A percentile compares a stretch with the other conserved stretches of the same genome.
phyloP scores from a whole-genome alignment of 352 stramenopile genomes.

The Plasmopara viticola region DNA sequence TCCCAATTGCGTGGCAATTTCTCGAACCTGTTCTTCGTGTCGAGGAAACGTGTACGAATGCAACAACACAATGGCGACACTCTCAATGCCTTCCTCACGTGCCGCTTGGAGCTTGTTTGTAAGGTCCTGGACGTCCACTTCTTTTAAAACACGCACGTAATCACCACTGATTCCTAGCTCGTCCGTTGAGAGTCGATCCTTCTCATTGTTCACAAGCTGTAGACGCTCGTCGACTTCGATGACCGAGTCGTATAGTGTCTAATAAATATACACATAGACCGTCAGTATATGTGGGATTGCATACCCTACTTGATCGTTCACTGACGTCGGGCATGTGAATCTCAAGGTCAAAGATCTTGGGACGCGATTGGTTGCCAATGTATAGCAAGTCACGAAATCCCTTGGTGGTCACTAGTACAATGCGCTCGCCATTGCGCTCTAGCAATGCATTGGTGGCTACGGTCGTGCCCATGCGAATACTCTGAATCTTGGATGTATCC shows the following conservation, averaged over 20 bases:
- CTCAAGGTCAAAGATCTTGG: constrained; percentile 96
- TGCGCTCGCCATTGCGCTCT: constrained; percentile 93
- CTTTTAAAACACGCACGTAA: constrained; percentile 78
- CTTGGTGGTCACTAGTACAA: constrained; percentile 92
- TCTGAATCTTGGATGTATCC: constrained; percentile 89
- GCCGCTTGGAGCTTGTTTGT: constrained; percentile 78
- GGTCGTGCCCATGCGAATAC: constrained; percentile 98
- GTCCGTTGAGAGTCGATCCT: constrained; percentile 44
- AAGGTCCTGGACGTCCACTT: constrained; percentile 76
- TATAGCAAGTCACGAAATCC: constrained; percentile 95
- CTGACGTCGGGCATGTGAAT: constrained; percentile 86
- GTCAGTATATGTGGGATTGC: neutral
- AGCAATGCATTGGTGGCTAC: constrained; percentile 99
- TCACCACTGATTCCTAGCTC: constrained; percentile 85
- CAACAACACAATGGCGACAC: constrained; percentile 93
- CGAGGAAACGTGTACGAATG: constrained; percentile 94
- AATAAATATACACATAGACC: constrained; percentile 1
- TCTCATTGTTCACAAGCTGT: constrained; percentile 81
- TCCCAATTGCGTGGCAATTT: constrained; percentile 87
- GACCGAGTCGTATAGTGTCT: constrained; percentile 95
- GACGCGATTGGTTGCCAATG: constrained; percentile 98
- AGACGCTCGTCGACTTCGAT: constrained; percentile 97
- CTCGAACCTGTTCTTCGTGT: constrained; percentile 89
- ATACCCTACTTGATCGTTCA: neutral
- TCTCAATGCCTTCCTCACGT: constrained; percentile 84